A percentile compares a stretch with the other conserved stretches of the same genome.
Conservation (phyloP, 2,329 filamentous ascomycete genomes). For the Neonectria faginata region DNA sequence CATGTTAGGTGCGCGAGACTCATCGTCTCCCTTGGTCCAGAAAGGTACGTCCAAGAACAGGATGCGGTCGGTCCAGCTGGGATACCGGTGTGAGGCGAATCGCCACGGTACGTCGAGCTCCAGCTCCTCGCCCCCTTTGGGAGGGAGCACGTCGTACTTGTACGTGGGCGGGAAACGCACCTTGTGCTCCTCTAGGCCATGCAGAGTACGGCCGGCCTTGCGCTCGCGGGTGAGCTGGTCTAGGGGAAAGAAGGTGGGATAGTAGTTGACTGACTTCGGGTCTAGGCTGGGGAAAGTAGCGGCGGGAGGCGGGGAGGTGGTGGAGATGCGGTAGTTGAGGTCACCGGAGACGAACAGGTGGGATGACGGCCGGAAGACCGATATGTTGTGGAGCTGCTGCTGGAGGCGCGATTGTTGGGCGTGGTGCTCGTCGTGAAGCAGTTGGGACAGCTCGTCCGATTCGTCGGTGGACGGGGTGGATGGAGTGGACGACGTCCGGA, state of each 20-base stretch:
- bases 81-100: conserved; percentile 84
- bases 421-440: conserved; percentile 52
- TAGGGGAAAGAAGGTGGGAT: conserved; percentile 72
- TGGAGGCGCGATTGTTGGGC: conserved; percentile 53
- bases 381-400: conserved; percentile 64
- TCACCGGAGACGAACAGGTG: conserved; percentile 92
- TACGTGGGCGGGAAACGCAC: conserved; percentile 92
- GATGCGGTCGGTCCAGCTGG: conserved; percentile 93
- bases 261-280: conserved; percentile 70
- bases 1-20: conserved; percentile 48
- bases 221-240: conserved; percentile 87
- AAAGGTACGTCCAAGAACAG: conserved; percentile 76
- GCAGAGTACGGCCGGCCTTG: conserved; percentile 75
- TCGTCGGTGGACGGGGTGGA: conserved; percentile 42
- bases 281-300: conserved; percentile 73
- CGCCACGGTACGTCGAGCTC: conserved; percentile 45
- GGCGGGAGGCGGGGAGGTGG: conserved; percentile 69
- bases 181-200: conserved; percentile 79
- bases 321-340: conserved; percentile 91
- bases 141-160: conserved; percentile 74
- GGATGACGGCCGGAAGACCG: conserved; percentile 79
- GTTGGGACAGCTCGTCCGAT: conserved; percentile 46
- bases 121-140: conserved; percentile 46
- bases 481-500: conserved; percentile 41
- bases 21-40: conserved; percentile 56